Evolutionary conservation across 257 asterid genomes (phyloP), one percentile per base, ranked within the genome.

Genomic region (Gentiana straminea): DNA sequence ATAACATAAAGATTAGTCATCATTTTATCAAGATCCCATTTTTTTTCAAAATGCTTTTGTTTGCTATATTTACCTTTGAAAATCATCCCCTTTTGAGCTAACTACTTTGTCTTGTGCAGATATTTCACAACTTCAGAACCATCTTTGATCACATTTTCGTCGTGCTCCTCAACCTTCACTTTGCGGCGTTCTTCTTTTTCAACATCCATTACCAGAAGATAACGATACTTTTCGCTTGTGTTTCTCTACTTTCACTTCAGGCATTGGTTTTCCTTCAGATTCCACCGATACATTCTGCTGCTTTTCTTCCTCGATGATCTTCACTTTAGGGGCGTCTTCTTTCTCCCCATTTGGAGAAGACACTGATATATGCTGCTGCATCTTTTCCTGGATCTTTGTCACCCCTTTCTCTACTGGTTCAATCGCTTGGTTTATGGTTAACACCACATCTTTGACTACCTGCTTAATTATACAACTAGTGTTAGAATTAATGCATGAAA

Each of bases 381-480:
- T 71, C 0, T 76, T 85, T 65, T 91, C 98, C 59, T 91, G 97
- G 64, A 91, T 91, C 77, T 81, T 91, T 1, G 84, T 80, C 95
- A 91, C 65, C 11, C 98, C 97, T 54, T 87, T 92, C 2, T 87
- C 97, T 35, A 91, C 95, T 0, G 97, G 98, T 63, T 85, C 94
- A 6, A 91, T 87, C 3, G 97, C 98, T 64, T 91, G 95, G 73
- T 84, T 91, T 53, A 91, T 84, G 1, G 98, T 91, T 79, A 91
- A 65, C 48, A 83, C 97, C 1, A 91, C 97, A 34, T 91, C 98
- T 79, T 85, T 68, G 64, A 87, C 90, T 9, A 91, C 95, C 96
- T 91, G 78, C 47, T 61, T 37, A 13, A 24, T 24, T 24, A 24
- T 24, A 24, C 24, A 24, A 24, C 24, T 24, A 24, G 24, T 24